These are phyloP conservation scores for Microdochium nivale DNA, from an alignment of 2,329 filamentous ascomycete species.

Conservation along the genomic window DNA sequence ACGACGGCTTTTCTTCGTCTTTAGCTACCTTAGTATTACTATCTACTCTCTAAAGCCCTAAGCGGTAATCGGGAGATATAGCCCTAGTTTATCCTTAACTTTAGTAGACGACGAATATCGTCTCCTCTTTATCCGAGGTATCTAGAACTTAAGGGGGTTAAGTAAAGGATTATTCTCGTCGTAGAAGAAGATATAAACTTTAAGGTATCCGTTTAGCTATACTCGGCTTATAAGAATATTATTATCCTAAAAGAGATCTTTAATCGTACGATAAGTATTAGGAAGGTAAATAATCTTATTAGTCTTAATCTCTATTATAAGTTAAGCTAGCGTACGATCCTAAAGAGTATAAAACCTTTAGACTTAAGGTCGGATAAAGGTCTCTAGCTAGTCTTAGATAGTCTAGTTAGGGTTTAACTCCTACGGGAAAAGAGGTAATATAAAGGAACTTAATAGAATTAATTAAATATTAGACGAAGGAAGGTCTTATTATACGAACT, in stretches of 20 bases:
- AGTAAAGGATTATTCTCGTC: not conserved
- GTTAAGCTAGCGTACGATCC: not conserved
- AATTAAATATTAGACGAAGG: not conserved
- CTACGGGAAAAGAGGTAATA: too few relatives aligned
- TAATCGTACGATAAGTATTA: not conserved
- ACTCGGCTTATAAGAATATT: not conserved
- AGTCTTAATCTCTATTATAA: not conserved
- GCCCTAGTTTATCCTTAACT: too few relatives aligned
- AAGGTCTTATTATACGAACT: too few relatives aligned
- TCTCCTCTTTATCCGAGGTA: not conserved
- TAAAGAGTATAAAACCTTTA: not conserved
- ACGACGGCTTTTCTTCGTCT: too few relatives aligned
- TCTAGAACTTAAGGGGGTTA: not conserved
- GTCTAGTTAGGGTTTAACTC: too few relatives aligned
- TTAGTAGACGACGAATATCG: too few relatives aligned
- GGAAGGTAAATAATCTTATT: not conserved
- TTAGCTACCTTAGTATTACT: too few relatives aligned
- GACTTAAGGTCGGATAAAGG: not conserved
- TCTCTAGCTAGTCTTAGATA: not conserved
- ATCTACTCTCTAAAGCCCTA: too few relatives aligned
- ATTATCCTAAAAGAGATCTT: not conserved
- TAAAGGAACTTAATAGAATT: too few relatives aligned
- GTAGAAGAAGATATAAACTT: not conserved
- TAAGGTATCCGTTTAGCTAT: not conserved
- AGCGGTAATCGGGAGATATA: too few relatives aligned